phyloP scores from a whole-genome alignment of 2,329 filamentous ascomycete species.

The Periconia macrospinosa region DNA sequence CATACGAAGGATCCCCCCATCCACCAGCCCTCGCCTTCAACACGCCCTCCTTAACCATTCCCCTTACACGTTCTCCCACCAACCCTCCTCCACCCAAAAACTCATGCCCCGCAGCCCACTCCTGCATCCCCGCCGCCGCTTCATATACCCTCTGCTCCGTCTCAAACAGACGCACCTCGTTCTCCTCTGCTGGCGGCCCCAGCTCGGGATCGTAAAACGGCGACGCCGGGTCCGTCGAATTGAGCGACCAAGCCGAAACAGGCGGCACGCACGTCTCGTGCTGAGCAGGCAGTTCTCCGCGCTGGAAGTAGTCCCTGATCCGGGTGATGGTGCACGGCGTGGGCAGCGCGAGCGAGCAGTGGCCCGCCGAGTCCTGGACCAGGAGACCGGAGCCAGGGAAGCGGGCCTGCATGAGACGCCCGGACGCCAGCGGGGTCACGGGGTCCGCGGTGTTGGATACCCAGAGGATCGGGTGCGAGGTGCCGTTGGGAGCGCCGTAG shows the following conservation, averaged over 20 bases:
- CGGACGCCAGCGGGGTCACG: conserved; percentile 58
- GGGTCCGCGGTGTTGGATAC: conserved; percentile 62
- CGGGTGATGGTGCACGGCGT: conserved; percentile 38
- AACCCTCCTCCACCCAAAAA: conserved; percentile 5
- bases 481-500: conserved; percentile 19
- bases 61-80: background rate
- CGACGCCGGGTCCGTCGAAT: conserved; percentile 18
- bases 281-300: conserved; percentile 49
- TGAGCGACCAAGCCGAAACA: conserved; percentile 44
- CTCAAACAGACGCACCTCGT: background rate
- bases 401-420: conserved; percentile 39
- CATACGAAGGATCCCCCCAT: too few species aligned
- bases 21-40: background rate
- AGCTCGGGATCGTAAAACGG: conserved; percentile 15
- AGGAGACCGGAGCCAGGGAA: conserved; percentile 52
- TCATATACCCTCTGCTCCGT: background rate
- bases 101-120: conserved; percentile 2
- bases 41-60: background rate
- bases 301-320: conserved; percentile 45
- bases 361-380: conserved; percentile 47
- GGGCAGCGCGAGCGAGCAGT: conserved; percentile 46
- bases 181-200: background rate
- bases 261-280: conserved; percentile 45
- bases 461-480: conserved; percentile 59
- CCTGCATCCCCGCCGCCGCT: conserved; percentile 5